Base-by-base conservation (phyloP, 495 filamentous ascomycete genomes). In the Penicillium pancosmium region DNA sequence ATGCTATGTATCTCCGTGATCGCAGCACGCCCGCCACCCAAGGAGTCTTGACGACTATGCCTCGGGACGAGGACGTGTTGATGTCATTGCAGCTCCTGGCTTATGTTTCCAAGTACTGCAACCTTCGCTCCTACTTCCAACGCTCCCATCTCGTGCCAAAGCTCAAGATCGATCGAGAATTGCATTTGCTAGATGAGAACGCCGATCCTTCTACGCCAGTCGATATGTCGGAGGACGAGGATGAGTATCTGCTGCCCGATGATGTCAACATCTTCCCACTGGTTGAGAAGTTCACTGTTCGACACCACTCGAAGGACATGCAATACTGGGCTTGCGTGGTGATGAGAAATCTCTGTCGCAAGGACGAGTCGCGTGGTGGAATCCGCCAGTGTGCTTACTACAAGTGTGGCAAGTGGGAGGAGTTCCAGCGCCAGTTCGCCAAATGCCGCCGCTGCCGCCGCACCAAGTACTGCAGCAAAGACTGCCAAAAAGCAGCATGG, bases 381-480 rank as follows among this genome's bases (percentile, higher is more conserved):
- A 97, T 98, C 64, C 84, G 94, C 47, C 94, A 98, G 62, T 98
- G 94, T 68, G 94, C 94, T 19, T 95, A 96, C 74, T 98, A 93
- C 77, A 87, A 96, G 74, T 98, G 94, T 69, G 94, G 94, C 52
- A 94, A 93, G 73, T 98, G 94, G 94, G 94, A 98, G 68, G 88
- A 96, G 74, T 97, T 82, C 73, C 91, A 93, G 54, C 84, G 94
- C 44, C 93, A 98, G 69, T 98, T 98, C 73, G 94, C 94, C 63
- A 98, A 98, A 73, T 98, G 94, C 76, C 88, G 94, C 44, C 87
- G 94, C 50, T 98, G 94, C 77, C 88, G 94, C 61, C 88, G 94
- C 60, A 98, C 94, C 61, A 98, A 98, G 72, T 98, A 98, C 78
- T 98, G 94, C 87, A 96, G 92, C 83, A 98, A 98, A 76, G 94